Evolutionary conservation across 2,329 filamentous ascomycete genomes (phyloP).

Genomic region (Talaromyces funiculosus): DNA sequence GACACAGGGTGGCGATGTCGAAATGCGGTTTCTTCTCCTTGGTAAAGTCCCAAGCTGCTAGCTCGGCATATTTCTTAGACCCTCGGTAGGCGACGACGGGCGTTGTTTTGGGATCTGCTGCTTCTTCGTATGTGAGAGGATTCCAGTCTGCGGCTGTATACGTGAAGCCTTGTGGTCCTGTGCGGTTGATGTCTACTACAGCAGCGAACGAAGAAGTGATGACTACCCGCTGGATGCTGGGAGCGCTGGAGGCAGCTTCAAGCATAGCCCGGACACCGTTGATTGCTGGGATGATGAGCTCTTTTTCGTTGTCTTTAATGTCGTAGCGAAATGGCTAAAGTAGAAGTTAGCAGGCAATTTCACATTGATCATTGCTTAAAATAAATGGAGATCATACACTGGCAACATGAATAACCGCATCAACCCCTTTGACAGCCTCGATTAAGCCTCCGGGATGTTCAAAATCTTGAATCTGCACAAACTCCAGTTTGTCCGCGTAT

Average conservation of each 20-base stretch:
- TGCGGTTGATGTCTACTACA: constrained; percentile 8
- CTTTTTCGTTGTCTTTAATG: constrained; percentile 12
- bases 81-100: constrained; percentile 14
- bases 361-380: background rate
- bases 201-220: constrained; percentile 14
- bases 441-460: constrained; percentile 2
- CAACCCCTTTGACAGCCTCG: constrained; percentile 9
- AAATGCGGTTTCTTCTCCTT: constrained; percentile 30
- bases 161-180: constrained; percentile 10
- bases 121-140: constrained; percentile 13
- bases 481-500: constrained; percentile 5
- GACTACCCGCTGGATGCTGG: constrained; percentile 10
- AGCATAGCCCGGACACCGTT: constrained; percentile 13
- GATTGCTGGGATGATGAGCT: constrained; percentile 14
- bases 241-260: background rate
- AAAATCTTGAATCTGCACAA: constrained; percentile 13
- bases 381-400: background rate
- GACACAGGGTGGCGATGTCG: constrained; percentile 43
- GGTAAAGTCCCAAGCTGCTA: constrained; percentile 30
- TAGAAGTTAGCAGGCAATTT: background rate
- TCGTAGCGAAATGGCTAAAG: constrained; percentile 11
- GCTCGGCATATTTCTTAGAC: constrained; percentile 15
- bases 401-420: constrained; percentile 11
- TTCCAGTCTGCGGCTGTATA: constrained; percentile 14
- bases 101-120: background rate